Percentiles rank a stretch among this genome's conserved stretches.
These are phyloP conservation scores for Blastobotrys proliferans DNA, from an alignment of 1,139 yeast species.

Conservation along the genomic window DNA sequence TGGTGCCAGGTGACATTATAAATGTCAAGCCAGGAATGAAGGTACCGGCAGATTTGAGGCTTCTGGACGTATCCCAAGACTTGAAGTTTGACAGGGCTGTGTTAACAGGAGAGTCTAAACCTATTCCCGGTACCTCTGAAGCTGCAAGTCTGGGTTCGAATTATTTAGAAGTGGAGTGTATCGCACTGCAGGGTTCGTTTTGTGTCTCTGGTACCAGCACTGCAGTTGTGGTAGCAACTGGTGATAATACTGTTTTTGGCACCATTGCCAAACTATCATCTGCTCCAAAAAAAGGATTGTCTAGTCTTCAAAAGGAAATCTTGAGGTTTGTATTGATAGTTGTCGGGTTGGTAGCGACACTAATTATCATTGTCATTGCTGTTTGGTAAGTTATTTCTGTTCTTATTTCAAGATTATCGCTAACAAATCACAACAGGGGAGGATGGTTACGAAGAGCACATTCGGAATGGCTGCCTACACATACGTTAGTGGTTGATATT, in stretches of 20 bases:
- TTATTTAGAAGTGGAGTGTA: conserved; percentile 43
- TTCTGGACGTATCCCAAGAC: conserved; percentile 37
- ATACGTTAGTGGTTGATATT: conserved; percentile 38
- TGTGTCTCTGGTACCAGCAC: conserved; percentile 47
- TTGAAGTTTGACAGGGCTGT: conserved; percentile 51
- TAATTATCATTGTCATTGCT: conserved; percentile 42
- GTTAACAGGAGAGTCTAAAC: conserved; percentile 52
- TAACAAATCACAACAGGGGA: conserved; percentile 37
- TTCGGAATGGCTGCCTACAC: conserved; percentile 42
- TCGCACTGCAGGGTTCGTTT: conserved; percentile 50
- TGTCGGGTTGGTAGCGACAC: conserved; percentile 38
- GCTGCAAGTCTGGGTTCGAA: conserved; percentile 29
- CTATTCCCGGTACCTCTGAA: conserved; percentile 42
- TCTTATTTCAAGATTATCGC: background rate
- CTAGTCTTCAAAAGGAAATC: conserved; percentile 48
- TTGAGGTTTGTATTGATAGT: conserved; percentile 43
- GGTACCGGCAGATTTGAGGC: conserved; percentile 49
- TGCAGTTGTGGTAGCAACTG: conserved; percentile 47
- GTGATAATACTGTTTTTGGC: conserved; percentile 48
- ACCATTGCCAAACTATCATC: conserved; percentile 43
- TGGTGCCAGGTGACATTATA: conserved; percentile 52
- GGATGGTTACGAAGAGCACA: conserved; percentile 41
- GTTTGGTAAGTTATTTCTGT: conserved; percentile 46
- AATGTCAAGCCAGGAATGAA: conserved; percentile 45
- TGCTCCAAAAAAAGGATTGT: conserved; percentile 39